A percentile compares a stretch with the other conserved stretches of the same genome.
Evolutionary conservation across 371 early-diverging fungal species (phyloP).

Genomic region (Zancudomyces culisetae): DNA sequence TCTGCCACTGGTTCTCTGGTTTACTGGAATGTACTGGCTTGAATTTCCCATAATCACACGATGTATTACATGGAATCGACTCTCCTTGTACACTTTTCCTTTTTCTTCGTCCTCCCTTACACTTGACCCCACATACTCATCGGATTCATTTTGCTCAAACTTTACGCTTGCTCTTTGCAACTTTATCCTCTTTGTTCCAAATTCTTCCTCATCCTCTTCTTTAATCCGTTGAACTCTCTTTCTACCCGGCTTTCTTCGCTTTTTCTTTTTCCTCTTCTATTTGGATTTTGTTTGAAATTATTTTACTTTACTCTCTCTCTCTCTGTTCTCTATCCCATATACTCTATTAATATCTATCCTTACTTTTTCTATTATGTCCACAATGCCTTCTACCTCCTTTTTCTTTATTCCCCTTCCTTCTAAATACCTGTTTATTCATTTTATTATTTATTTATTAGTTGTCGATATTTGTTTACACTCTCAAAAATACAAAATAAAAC

Average conservation of each 20-base stretch:
- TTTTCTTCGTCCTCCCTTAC: background rate
- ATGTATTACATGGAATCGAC: conserved; percentile 69
- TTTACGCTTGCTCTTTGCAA: background rate
- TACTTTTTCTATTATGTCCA: too few relatives aligned
- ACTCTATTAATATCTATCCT: too few relatives aligned
- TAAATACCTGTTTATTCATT: too few relatives aligned
- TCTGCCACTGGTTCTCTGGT: conserved; percentile 37
- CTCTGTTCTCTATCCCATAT: background rate
- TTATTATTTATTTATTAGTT: too few relatives aligned
- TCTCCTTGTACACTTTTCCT: conserved; percentile 21
- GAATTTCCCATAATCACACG: conserved; percentile 70
- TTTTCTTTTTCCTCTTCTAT: conserved; percentile 6
- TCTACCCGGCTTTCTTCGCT: conserved; percentile 1
- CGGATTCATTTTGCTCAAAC: background rate
- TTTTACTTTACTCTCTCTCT: background rate
- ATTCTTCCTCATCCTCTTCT: background rate
- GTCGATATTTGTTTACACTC: too few relatives aligned
- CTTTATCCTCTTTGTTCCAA: background rate
- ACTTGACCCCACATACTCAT: too few relatives aligned
- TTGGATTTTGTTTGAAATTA: too few relatives aligned
- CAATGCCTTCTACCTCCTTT: too few relatives aligned
- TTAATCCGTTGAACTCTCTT: background rate
- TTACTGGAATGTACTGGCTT: conserved; percentile 31
- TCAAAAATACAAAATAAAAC: too few relatives aligned
- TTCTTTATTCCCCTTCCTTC: too few relatives aligned